A percentile compares a stretch with the other conserved stretches of the same genome.
phyloP scores from a whole-genome alignment of 139 green algal genomes.

The Coccomyxa sp. region DNA sequence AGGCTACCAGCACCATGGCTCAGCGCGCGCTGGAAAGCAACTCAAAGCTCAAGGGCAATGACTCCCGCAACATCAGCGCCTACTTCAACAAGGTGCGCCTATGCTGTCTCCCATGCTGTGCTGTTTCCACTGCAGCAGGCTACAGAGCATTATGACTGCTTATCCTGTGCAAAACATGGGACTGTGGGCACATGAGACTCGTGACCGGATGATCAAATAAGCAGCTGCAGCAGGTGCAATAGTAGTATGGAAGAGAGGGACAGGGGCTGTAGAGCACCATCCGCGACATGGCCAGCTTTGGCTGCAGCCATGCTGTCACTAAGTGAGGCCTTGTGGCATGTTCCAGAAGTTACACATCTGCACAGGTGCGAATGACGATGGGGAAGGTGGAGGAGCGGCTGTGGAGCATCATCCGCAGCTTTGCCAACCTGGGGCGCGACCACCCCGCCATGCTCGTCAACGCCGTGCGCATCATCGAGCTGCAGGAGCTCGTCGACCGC shows the following conservation, averaged over 20 bases:
- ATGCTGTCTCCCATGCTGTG: neutral
- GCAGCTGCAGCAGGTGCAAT: too few relatives aligned
- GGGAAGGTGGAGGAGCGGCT: slow-evolving; percentile 67
- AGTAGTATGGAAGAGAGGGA: too few relatives aligned
- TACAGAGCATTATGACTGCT: neutral
- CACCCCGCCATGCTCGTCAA: slow-evolving; percentile 71
- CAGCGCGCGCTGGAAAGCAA: slow-evolving; percentile 43
- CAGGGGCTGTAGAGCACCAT: too few relatives aligned
- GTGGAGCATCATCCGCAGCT: slow-evolving; percentile 56
- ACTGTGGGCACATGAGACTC: neutral
- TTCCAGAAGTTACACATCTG: neutral
- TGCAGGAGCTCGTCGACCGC: slow-evolving; percentile 67
- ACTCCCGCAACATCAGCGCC: slow-evolving; percentile 32
- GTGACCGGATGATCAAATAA: neutral
- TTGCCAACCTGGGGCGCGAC: slow-evolving; percentile 41
- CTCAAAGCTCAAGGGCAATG: slow-evolving; percentile 24
- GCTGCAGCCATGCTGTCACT: too few relatives aligned
- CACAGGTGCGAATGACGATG: slow-evolving; percentile 47
- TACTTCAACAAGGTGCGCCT: slow-evolving; percentile 46
- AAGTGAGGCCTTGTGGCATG: neutral
- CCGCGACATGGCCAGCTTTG: too few relatives aligned
- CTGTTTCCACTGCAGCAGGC: neutral
- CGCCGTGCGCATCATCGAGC: slow-evolving; percentile 70
- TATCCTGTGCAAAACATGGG: neutral
- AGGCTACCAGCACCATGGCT: slow-evolving; percentile 62